Conservation (phyloP, 129 eudicot species). For the Pittosporum tobira region DNA sequence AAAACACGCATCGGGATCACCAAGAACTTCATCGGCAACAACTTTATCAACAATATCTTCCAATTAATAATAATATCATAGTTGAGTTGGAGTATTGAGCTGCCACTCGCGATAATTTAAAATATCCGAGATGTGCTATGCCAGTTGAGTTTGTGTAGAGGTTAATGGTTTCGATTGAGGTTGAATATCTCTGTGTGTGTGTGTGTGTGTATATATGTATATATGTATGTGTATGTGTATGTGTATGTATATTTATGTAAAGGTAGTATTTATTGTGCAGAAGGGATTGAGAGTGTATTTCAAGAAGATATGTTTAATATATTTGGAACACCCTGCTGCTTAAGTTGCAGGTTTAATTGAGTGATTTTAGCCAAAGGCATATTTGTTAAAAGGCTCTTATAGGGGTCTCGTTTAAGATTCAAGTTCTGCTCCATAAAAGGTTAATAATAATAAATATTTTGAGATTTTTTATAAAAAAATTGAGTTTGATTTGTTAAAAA, state of each 20-base stretch:
- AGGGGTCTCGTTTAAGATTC: no score
- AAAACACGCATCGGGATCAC: constrained; percentile 35
- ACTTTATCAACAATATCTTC: constrained; percentile 54
- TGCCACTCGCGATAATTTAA: constrained; percentile 8
- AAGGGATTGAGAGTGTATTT: constrained; percentile 9
- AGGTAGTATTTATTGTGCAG: not conserved
- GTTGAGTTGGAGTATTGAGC: not conserved
- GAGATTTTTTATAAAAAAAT: no score
- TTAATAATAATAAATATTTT: no score
- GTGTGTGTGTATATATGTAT: no score
- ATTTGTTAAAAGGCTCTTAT: no score
- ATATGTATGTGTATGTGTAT: no score
- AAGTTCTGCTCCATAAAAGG: no score
- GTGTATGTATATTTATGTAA: not conserved
- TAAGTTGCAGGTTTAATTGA: not conserved
- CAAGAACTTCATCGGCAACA: constrained; percentile 61
- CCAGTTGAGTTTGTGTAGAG: not conserved
- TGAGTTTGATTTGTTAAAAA: no score
- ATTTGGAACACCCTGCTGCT: constrained; percentile 1
- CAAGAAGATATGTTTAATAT: constrained; percentile 5
- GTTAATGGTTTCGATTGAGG: not conserved
- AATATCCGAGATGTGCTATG: constrained; percentile 14
- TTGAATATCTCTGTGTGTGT: no score
- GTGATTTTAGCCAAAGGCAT: no score
- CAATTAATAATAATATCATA: constrained; percentile 10